Evolutionary conservation across 2,329 filamentous ascomycete species (phyloP).

Genomic region (Cordyceps pruinosa): DNA sequence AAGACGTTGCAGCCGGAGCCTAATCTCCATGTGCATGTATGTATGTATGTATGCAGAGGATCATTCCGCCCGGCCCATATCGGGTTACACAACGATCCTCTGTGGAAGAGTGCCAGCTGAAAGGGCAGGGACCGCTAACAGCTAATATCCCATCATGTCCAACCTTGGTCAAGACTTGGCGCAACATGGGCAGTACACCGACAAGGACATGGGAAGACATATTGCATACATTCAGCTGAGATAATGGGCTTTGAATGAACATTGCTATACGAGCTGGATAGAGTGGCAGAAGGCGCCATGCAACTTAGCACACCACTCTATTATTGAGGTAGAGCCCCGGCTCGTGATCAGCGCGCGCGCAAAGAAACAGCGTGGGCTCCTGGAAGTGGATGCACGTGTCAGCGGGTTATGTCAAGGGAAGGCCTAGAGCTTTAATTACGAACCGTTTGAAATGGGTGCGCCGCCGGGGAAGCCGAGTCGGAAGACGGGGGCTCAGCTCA

Average conservation of each 20-base stretch:
- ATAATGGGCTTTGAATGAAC: background rate
- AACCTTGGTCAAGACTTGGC: background rate
- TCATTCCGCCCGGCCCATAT: background rate
- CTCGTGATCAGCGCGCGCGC: background rate
- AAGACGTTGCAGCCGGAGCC: background rate
- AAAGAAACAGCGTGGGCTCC: background rate
- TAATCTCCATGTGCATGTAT: background rate
- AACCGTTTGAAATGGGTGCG: background rate
- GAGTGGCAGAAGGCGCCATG: background rate
- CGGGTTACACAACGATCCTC: background rate
- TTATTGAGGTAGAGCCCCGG: background rate
- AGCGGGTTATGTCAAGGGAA: background rate
- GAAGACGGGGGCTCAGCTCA: background rate
- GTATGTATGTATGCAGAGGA: background rate
- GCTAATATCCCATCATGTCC: background rate
- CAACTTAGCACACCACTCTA: background rate
- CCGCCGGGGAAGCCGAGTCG: background rate
- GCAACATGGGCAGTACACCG: background rate
- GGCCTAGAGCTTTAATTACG: background rate
- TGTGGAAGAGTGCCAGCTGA: background rate
- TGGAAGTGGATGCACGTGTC: background rate
- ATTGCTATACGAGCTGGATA: background rate
- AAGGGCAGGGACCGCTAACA: background rate
- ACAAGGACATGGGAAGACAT: background rate
- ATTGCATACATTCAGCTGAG: background rate